A percentile compares a stretch with the other conserved stretches of the same genome.
These are phyloP conservation scores for Pyricularia grisea DNA, from an alignment of 2,329 filamentous ascomycete species.

Conservation along the genomic window DNA sequence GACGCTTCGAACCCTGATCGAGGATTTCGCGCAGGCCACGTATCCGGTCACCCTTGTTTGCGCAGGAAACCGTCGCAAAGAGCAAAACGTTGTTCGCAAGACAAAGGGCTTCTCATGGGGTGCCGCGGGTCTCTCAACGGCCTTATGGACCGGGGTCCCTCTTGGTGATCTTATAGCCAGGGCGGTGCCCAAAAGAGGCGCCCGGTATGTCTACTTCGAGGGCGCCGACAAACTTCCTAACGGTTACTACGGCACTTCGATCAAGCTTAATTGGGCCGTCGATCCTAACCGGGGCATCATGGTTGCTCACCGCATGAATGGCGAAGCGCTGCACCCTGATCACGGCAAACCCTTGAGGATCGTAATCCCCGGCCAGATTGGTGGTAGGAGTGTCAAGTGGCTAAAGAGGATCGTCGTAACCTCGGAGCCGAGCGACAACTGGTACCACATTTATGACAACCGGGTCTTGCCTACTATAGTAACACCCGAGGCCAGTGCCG, in stretches of 20 bases:
- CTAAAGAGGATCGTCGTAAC: slow-evolving; percentile 73
- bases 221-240: slow-evolving; percentile 84
- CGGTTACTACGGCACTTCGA: slow-evolving; percentile 77
- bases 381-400: slow-evolving; percentile 90
- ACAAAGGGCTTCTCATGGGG: slow-evolving; percentile 95
- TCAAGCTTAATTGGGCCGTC: slow-evolving; percentile 83
- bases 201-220: slow-evolving; percentile 83
- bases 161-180: slow-evolving; percentile 61
- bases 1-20: slow-evolving; percentile 61
- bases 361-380: slow-evolving; percentile 85
- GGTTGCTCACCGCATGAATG: slow-evolving; percentile 87
- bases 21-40: slow-evolving; percentile 71
- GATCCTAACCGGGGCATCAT: slow-evolving; percentile 77
- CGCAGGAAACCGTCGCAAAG: slow-evolving; percentile 84
- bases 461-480: slow-evolving; percentile 81
- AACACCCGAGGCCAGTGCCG: slow-evolving; percentile 68
- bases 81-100: slow-evolving; percentile 85
- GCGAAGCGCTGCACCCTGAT: slow-evolving; percentile 68
- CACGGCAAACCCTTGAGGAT: slow-evolving; percentile 78
- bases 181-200: slow-evolving; percentile 59
- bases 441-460: slow-evolving; percentile 95
- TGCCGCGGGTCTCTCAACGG: slow-evolving; percentile 75
- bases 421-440: slow-evolving; percentile 73
- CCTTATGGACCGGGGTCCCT: slow-evolving; percentile 75
- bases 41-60: slow-evolving; percentile 85